Base-by-base conservation (phyloP, 805 yeast genomes). In the Kuraishia piskuri region DNA sequence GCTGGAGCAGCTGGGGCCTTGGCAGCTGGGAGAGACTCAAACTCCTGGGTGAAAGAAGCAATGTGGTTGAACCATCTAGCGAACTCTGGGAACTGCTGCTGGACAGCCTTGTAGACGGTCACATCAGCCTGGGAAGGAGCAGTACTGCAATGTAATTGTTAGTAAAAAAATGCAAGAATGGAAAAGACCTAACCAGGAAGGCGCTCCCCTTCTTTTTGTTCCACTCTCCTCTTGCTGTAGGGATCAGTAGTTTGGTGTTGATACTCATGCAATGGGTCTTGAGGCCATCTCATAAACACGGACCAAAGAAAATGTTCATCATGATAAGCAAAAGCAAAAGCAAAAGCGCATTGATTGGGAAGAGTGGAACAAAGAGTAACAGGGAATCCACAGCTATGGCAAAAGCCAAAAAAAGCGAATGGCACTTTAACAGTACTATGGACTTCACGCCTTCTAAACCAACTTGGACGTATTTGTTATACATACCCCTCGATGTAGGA, bases 51-150 rank as follows among this genome's bases (percentile, higher is more conserved):
- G 83, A 83, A 88, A 58, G 97, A 84, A 73, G 96, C 94, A 71
- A 92, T 87, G 88, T 92, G 97, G 86, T 89, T 89, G 83, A 87
- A 90, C 97, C 97, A 94, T 83, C 98, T 91, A 71, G 96, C 77
- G 71, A 90, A 90, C 75, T 88, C 85, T 75, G 97, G 97, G 88
- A 76, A 92, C 75, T 86, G 76, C 68, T 80, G 70, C 80, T 90
- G 90, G 87, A 84, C 92, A 76, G 97, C 90, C 82, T 89, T 83
- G 92, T 84, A 92, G 68, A 82, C 90, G 66, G 91, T 73, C 60
- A 88, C 98, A 72, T 92, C 98, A 71, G 97, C 96, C 79, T 90
- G 96, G 67, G 97, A 78, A 62, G 96, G 95, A 67, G 90, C 73
- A 64, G 90, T 76, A 76, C 96, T 89, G 44, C 21, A 26, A 50